Evolutionary conservation across 2,329 filamentous ascomycete species (phyloP).

Genomic region (Sordariomycetes sp.): DNA sequence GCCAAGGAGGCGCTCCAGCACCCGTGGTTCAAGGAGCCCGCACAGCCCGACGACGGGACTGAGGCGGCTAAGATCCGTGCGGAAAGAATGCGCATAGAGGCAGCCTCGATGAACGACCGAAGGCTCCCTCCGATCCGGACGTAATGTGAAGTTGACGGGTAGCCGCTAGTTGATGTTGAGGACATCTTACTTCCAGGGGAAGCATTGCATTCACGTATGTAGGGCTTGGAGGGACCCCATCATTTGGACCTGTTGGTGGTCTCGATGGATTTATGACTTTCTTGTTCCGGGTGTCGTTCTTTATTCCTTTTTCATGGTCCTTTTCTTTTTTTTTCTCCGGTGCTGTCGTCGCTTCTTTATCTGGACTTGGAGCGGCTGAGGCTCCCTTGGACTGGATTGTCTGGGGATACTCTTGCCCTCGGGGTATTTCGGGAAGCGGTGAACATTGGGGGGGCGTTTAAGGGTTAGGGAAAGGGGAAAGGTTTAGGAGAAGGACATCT

Average conservation of each 20-base stretch:
- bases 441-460: not conserved
- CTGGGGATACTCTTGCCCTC: not conserved
- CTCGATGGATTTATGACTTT: not conserved
- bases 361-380: not conserved
- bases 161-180: not conserved
- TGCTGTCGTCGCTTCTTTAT: not conserved
- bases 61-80: conserved; percentile 52
- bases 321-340: too few relatives aligned
- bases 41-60: conserved; percentile 52
- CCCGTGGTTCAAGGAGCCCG: conserved; percentile 53
- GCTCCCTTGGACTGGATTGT: not conserved
- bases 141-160: not conserved
- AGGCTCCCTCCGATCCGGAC: conserved; percentile 1
- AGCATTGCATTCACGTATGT: not conserved
- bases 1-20: conserved; percentile 54
- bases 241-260: not conserved
- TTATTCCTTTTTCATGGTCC: not conserved
- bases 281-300: not conserved
- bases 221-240: not conserved
- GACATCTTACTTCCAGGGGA: not conserved
- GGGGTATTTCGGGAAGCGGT: not conserved
- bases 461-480: not conserved
- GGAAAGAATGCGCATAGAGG: conserved; percentile 32
- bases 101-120: conserved; percentile 13
- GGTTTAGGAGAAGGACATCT: not conserved